A percentile compares a stretch with the other conserved stretches of the same genome.
phyloP scores from a whole-genome alignment of 768 basidiomycete genomes.

The Lactarius tabidus region DNA sequence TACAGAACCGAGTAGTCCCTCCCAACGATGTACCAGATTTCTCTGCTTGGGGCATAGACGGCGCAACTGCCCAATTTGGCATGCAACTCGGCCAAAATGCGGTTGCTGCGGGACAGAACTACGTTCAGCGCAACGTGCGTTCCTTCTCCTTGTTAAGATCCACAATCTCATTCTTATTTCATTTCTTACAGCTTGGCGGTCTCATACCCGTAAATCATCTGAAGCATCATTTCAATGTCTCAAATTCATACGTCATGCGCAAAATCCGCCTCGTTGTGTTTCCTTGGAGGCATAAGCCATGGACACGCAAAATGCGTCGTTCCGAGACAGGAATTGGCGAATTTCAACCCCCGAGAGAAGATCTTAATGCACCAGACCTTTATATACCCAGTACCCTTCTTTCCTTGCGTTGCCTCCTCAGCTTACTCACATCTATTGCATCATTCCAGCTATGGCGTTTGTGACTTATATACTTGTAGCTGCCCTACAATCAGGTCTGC shows the following conservation, averaged over 20 bases:
- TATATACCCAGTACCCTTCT: conserved; percentile 80
- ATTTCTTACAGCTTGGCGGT: conserved; percentile 60
- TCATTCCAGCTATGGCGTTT: conserved; percentile 77
- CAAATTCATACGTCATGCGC: conserved; percentile 89
- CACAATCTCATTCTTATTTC: neutral
- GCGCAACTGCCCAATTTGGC: conserved; percentile 91
- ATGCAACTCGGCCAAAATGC: conserved; percentile 94
- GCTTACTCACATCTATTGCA: conserved; percentile 4
- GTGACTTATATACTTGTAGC: conserved; percentile 93
- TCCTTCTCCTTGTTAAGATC: conserved; percentile 20
- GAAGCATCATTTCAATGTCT: conserved; percentile 94
- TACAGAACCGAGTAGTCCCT: conserved; percentile 21
- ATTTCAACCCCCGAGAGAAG: conserved; percentile 87
- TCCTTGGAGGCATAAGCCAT: conserved; percentile 90
- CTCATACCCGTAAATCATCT: conserved; percentile 71
- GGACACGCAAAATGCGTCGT: conserved; percentile 66
- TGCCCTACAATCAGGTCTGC: conserved; percentile 78
- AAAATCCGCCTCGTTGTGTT: conserved; percentile 89
- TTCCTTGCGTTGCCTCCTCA: neutral
- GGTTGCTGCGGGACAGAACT: conserved; percentile 90
- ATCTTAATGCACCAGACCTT: conserved; percentile 92
- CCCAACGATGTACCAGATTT: conserved; percentile 42
- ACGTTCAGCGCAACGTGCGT: conserved; percentile 88
- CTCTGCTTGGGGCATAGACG: conserved; percentile 81
- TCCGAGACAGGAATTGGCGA: conserved; percentile 65